phyloP scores from a whole-genome alignment of 345 rosid genomes.

The Lepidium africanum region DNA sequence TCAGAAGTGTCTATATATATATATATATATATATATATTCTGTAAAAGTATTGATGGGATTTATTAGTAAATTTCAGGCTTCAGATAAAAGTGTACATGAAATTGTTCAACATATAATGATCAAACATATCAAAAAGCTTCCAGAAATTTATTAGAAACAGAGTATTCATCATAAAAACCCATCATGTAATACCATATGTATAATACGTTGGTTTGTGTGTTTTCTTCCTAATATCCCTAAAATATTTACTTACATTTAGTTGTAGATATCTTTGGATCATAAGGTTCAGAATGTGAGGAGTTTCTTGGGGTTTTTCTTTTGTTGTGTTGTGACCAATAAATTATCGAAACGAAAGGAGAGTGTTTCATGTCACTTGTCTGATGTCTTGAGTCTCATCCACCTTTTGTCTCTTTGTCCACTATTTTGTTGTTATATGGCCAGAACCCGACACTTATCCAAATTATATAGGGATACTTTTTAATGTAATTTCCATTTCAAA shows the following conservation, averaged over 20 bases:
- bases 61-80: no score
- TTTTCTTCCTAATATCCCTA: background rate
- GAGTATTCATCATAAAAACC: background rate
- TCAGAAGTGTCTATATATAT: no score
- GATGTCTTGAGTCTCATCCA: background rate
- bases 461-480: background rate
- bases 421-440: background rate
- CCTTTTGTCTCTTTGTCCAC: background rate
- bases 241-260: background rate
- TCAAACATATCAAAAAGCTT: no score
- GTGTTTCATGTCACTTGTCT: background rate
- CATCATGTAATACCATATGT: background rate
- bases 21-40: no score
- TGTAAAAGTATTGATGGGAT: no score
- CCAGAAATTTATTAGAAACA: no score
- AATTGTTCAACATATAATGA: no score
- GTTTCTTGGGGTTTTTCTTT: conserved; percentile 5
- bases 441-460: conserved; percentile 2
- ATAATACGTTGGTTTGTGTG: background rate
- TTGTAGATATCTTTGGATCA: background rate
- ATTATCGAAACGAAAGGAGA: background rate
- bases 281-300: background rate
- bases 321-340: conserved; percentile 16
- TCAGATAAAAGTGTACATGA: no score
- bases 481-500: background rate